Evolutionary conservation across 176 grass and related monocot species (phyloP).

Genomic region (Rhipidocladum racemiflorum): DNA sequence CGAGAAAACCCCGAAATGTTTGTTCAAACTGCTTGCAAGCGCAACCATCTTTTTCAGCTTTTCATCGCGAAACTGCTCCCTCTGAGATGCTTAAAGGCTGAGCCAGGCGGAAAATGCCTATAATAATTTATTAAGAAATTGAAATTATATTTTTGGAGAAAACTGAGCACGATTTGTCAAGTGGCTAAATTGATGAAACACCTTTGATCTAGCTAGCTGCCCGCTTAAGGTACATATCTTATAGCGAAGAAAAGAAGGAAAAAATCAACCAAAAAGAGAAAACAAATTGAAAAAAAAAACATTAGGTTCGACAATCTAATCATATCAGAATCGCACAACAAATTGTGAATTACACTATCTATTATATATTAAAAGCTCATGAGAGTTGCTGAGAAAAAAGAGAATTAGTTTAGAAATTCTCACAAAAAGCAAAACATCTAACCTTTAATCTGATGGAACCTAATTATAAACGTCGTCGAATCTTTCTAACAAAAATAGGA

Average conservation of each 20-base stretch:
- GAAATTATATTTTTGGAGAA: neutral
- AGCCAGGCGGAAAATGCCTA: neutral
- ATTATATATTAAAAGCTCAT: too few relatives aligned
- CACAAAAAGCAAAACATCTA: too few relatives aligned
- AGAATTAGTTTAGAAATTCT: too few relatives aligned
- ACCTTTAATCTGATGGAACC: too few relatives aligned
- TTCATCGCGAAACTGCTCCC: neutral
- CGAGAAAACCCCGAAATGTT: slow-evolving; percentile 13
- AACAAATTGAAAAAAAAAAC: neutral
- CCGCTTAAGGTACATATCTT: neutral
- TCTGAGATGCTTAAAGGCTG: neutral
- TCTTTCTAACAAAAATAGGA: too few relatives aligned
- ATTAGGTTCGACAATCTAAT: neutral
- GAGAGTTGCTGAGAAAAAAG: too few relatives aligned
- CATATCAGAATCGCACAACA: neutral
- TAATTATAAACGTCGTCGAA: too few relatives aligned
- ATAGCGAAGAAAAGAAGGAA: neutral
- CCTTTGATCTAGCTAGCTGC: neutral
- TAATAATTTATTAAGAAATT: neutral
- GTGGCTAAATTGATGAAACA: neutral
- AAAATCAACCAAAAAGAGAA: too few relatives aligned
- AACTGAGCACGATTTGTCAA: neutral
- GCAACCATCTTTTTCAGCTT: neutral
- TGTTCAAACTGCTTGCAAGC: neutral
- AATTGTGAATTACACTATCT: too few relatives aligned